phyloP scores from a whole-genome alignment of 257 asterid genomes.

The Cinchona pubescens region DNA sequence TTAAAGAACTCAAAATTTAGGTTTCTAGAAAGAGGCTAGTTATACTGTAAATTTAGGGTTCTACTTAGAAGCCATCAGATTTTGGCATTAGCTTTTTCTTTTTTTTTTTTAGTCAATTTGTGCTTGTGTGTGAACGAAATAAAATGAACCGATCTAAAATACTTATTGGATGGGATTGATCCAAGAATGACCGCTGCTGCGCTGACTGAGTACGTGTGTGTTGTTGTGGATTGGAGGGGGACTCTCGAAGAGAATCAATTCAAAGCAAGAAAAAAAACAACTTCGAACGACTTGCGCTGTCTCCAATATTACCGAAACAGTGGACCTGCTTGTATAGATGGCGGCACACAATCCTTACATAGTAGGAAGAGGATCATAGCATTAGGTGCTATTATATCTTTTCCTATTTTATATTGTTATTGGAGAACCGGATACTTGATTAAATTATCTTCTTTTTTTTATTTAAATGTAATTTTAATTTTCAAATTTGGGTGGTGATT shows the following conservation, averaged over 20 bases:
- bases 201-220: no score
- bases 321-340: conserved; percentile 13
- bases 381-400: not conserved
- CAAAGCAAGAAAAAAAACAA: not conserved
- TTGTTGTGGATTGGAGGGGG: not conserved
- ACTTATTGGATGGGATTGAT: not conserved
- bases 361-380: not conserved
- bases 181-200: no score
- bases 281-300: no score
- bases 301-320: not conserved
- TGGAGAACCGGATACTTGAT: conserved; percentile 16
- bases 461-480: no score
- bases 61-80: no score
- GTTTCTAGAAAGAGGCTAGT: no score
- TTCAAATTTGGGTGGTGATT: no score
- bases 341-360: conserved; percentile 22
- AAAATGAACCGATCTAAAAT: not conserved
- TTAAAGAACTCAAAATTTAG: no score
- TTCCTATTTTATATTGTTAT: not conserved
- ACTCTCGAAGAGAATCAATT: not conserved
- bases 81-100: no score
- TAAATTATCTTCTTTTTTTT: not conserved
- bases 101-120: no score
- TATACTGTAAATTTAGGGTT: no score
- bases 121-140: no score